Base-by-base conservation (phyloP, 345 rosid species). In the Rhodamnia argentea region DNA sequence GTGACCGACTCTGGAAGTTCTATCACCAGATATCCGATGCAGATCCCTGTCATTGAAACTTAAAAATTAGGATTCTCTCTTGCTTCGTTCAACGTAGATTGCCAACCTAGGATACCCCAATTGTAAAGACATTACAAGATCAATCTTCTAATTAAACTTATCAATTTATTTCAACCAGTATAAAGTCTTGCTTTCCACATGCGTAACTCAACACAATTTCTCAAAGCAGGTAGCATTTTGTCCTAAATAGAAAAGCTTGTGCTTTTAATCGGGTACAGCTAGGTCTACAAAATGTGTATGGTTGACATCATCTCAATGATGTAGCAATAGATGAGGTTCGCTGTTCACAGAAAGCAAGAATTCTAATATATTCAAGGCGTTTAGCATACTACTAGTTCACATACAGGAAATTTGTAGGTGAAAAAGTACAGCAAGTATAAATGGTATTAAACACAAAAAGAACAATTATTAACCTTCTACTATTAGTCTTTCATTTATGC, bases 31-130 rank as follows among this genome's bases (percentile, higher is more conserved):
- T 90, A 96, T 93, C 85, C 87, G 92, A 89, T 94, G 99, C 96
- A 97, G 94, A 90, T 97, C 99, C 99, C 99, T 97, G 96, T 88
- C 94, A 92, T 94, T 90, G 78, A 70, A 32, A 70, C 90, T 86
- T 85, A 90, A 82, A 75, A 75, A 90, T 84, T 86, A 90, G 37
- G 82, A 55, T 54, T 52, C 42, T 32, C 85, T 70, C 64, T 83
- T 20, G 78, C 78, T 70, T 18, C 12, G 3, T 70, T 83, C 58
- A 83, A 83, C 26, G 10, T 52, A 52, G 24, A 7, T 32, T 70
- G 24, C 78, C 44, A 32, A 32, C 78, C 47, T 29, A 64, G 76
- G 76, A 64, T 37, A 32, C 12, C 23, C 76, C 42, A 16, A 64
- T 29, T 64, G 44, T 42, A 29, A 64, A 64, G 42, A 64, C 29